Evolutionary conservation across 2,329 filamentous ascomycete species (phyloP), one percentile per base, ranked within the genome.

Genomic region (Cryphonectria nitschkei): DNA sequence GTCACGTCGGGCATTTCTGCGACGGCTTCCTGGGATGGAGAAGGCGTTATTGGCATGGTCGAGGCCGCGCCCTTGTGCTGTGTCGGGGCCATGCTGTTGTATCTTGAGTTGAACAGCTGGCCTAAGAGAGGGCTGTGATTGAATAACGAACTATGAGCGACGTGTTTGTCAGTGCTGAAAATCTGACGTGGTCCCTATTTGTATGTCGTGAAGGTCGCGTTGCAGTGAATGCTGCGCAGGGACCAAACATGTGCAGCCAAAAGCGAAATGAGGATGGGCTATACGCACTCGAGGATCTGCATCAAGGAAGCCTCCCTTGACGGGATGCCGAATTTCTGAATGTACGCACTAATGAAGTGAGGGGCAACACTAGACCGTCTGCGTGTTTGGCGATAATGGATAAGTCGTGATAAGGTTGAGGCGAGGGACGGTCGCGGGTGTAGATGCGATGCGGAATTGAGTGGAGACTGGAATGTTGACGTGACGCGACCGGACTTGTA

Each of bases 211-310:
- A 63, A 9, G 60, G 37, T 29, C 13, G 34, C 43, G 37, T 29
- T 46, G 26, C 39, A 37, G 3, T 41, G 64, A 54, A 54, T 64
- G 61, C 39, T 64, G 39, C 4, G 61, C n/a, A 29, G 39, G 43
- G 43, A 16, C 14, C 43, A 22, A 13, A 39, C 19, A 56, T 29
- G 39, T 29, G 60, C 67, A 39, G n/a, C 50, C 3, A 16, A 16
- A 65, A 6, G 29, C 5, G 29, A 43, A 13, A 13, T 8, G 61
- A 34, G 39, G 58, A 32, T 19, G 29, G 29, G 6, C 6, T 3
- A 60, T 26, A 70, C 70, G 32, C 69, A 72, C 70, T 54, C 65
- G 50, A 72, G 50, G 41, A 70, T 50, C 65, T 70, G 68, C 70
- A 72, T 72, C 50, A 68, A 56, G 22, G 34, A 22, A 50, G 64